Evolutionary conservation across 768 basidiomycete species (phyloP), one percentile per base, ranked within the genome.

Genomic region (Gelatoporia subvermispora): DNA sequence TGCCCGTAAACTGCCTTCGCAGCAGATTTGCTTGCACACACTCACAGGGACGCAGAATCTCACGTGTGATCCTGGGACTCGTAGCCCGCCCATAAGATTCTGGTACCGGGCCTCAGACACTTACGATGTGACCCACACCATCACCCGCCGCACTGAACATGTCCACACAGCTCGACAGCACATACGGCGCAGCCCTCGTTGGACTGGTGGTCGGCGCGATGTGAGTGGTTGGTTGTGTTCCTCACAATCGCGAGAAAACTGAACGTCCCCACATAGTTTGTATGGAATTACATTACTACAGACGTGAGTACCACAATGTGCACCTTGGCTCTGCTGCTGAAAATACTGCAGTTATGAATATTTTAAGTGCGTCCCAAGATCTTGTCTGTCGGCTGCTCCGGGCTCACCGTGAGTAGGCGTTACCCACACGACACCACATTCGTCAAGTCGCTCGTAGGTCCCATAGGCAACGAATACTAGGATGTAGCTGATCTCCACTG

Each of bases 281-380:
- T 77, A 74, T 57, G 76, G 76, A 31, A 69, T 75, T 21, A 76
- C 75, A 7, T 54, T 76, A 25, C 57, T 76, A 18, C 53, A 55
- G 44, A 55, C 53, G 53, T 55, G 31, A 10, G 53, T 45, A 17
- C 8, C 1, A 38, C 1, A 11, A 18, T 8, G 18, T 2, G 3
- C 9, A 7, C 37, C 3, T 15, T 3, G 13, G 13, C 28, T 31
- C 28, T 31, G 7, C 28, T 31, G 13, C 28, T 31, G 13, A 31
- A 31, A 31, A 21, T 3, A 13, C 13, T 20, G 8, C 70, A 73
- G 48, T 69, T 69, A 69, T 73, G 53, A 54, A 69, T 62, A 38
- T 48, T 34, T 53, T 37, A 47, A 42, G 51, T 52, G 35, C 15
- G 45, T 36, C 11, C 11, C 16, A 9, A 23, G 15, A 16, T 15